Conservation (phyloP, 2,329 filamentous ascomycete species). For the Dothideomycetidae sp. region DNA sequence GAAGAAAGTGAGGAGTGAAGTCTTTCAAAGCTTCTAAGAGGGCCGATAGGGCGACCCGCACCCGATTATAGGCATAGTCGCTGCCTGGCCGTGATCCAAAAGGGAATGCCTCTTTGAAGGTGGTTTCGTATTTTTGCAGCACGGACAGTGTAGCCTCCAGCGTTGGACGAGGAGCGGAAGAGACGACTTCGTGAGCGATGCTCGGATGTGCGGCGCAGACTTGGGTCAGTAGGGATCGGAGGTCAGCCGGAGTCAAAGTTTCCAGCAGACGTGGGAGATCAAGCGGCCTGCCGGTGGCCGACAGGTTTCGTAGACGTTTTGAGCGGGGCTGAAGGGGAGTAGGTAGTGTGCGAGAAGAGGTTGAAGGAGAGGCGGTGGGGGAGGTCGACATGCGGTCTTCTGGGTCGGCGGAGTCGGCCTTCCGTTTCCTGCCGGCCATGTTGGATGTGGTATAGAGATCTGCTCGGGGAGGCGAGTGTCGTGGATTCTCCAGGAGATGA, state of each 20-base stretch:
- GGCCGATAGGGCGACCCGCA: slow-evolving; percentile 64
- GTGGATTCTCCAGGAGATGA: slow-evolving; percentile 47
- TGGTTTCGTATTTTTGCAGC: slow-evolving; percentile 65
- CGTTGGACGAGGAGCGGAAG: slow-evolving; percentile 73
- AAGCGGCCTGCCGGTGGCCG: slow-evolving; percentile 48
- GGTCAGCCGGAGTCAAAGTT: slow-evolving; percentile 72
- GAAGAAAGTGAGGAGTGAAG: slow-evolving; percentile 90
- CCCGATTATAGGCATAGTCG: slow-evolving; percentile 89
- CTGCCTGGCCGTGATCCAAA: slow-evolving; percentile 70
- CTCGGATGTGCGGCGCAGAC: slow-evolving; percentile 83
- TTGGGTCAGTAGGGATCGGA: slow-evolving; percentile 73
- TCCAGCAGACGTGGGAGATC: slow-evolving; percentile 70
- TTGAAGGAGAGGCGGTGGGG: slow-evolving; percentile 66
- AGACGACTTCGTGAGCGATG: slow-evolving; percentile 70
- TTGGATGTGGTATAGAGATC: slow-evolving; percentile 26
- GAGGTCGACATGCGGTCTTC: slow-evolving; percentile 73
- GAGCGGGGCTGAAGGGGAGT: slow-evolving; percentile 43
- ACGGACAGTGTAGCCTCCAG: slow-evolving; percentile 68
- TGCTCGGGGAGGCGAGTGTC: slow-evolving; percentile 45
- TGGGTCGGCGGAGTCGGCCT: slow-evolving; percentile 55
- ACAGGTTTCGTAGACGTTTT: slow-evolving; percentile 53
- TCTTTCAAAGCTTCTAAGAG: slow-evolving; percentile 83
- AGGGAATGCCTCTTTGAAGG: slow-evolving; percentile 66
- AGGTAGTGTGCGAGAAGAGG: slow-evolving; percentile 50
- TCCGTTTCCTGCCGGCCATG: slow-evolving; percentile 58